Percentiles rank a stretch among this genome's conserved stretches.
Evolutionary conservation across 1,284 basidiomycete species (phyloP).

Genomic region (Trametes hirsuta): DNA sequence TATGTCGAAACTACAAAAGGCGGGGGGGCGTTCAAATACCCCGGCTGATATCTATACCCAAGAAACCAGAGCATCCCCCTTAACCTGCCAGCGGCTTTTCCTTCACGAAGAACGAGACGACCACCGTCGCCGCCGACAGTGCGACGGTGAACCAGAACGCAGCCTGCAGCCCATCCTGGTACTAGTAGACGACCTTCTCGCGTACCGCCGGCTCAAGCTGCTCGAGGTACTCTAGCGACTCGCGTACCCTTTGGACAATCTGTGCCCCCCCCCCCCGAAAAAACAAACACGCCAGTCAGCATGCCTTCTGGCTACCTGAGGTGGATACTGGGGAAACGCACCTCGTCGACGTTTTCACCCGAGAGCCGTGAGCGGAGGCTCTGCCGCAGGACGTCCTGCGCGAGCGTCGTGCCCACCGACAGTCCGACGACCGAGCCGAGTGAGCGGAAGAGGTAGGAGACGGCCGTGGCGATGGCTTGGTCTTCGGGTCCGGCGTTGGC

Average conservation of each 20-base stretch:
- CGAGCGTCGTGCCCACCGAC: conserved; percentile 56
- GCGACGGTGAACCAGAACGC: conserved; percentile 50
- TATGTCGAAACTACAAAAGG: too few relatives aligned
- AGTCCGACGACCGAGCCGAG: conserved; percentile 61
- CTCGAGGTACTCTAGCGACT: conserved; percentile 56
- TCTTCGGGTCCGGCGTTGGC: conserved; percentile 62
- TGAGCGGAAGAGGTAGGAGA: conserved; percentile 67
- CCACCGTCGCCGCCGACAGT: conserved; percentile 42
- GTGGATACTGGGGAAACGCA: conserved; percentile 26
- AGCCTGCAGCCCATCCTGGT: conserved; percentile 51
- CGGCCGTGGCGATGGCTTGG: conserved; percentile 67
- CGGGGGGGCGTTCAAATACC: too few relatives aligned
- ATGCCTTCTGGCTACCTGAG: neutral
- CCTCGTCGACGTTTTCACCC: conserved; percentile 52
- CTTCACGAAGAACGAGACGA: conserved; percentile 53
- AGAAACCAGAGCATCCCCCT: neutral
- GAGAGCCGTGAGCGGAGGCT: conserved; percentile 45
- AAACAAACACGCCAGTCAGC: neutral
- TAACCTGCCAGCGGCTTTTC: conserved; percentile 46
- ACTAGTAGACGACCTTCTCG: conserved; percentile 48
- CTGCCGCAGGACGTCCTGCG: conserved; percentile 52
- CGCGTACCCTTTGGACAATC: conserved; percentile 57
- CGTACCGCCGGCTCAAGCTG: conserved; percentile 48
- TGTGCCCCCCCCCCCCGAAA: conserved; percentile 26
- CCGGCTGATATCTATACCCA: too few relatives aligned